Base-by-base conservation (phyloP, 179 eudicot species). In the Beta macrorhiza region DNA sequence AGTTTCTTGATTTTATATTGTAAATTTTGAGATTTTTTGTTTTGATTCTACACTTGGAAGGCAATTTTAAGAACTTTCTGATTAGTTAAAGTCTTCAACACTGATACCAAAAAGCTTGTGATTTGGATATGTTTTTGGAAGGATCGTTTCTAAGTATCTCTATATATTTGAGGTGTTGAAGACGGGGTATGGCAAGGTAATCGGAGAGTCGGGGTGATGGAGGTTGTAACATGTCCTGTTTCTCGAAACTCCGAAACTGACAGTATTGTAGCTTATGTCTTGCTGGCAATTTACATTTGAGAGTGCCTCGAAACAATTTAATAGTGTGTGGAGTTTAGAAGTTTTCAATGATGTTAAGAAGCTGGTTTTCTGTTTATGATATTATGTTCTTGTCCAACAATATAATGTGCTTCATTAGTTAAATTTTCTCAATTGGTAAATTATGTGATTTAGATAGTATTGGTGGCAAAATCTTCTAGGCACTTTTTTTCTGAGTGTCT, bases 251-350 rank as follows among this genome's bases (percentile, higher is more conserved):
- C 32, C 17, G 51, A 68, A 68, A 52, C 32, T 47, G 17, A 13
- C 5, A 45, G 14, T 64, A 7, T 52, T 63, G 63, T n/a, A 37
- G 51, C 25, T 14, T 52, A 53, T 70, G 16, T 56, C 5, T 47
- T 75, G 61, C 11, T 79, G 80, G 76, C 45, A 70, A 25, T 64
- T 63, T 16, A 12, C 75, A 3, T 67, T 55, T 20, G 51, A 56
- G 16, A 8, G 80, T 22, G 53, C 20, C 37, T 20, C 14, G 75
- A 15, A 8, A 42, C 45, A 2, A 45, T 74, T 22, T 77, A 5
- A 0, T 19, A 51, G 15, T 55, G 78, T 7, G n/a, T 16, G n/a
- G 32, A 16, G 52, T 61, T 63, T 44, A 5, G 11, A 29, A 29
- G 11, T 49, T 42, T 74, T 45, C 42, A 5, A 55, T 49, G 37